Evolutionary conservation across 345 rosid species (phyloP), one percentile per base, ranked within the genome.

Genomic region (Odontarrhena argentea): DNA sequence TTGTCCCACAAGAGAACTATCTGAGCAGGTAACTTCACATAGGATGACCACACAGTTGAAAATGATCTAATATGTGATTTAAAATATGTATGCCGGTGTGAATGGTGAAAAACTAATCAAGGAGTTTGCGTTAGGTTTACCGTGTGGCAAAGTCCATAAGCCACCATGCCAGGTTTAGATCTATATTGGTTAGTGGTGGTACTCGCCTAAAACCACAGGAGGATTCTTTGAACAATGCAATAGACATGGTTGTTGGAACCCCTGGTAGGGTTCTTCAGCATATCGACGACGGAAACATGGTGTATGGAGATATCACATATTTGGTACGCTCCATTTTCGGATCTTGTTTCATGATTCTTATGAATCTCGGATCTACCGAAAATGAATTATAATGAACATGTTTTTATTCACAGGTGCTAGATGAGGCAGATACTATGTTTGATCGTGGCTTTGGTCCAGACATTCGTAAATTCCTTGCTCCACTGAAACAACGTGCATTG

Each of bases 381-480:
- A 10, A 2, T 8, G 3, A n/a, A 4, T 32, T 4, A 3, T 5
- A 49, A 38, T 55, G 52, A 46, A 0, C 14, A 40, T 56, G 22
- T 18, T 7, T 60, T 47, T 63, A 45, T 75, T 77, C 43, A 40
- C 82, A 93, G 97, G 98, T 88, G 55, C 78, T 90, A 74, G 98
- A 93, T 82, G 98, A 93, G 81, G 98, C 98, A 42, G 98, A 93
- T 79, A 90, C 98, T 43, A 93, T 93, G 98, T 93, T 93, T 68
- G 98, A 90, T 77, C 96, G 81, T 72, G 96, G 97, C 40, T 93
- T 93, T 76, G 98, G 97, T 70, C 96, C 98, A 22, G 98, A 93
- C 48, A 93, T 93, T 68, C 87, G 82, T 30, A 93, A 93, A 70
- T 90, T 93, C 76, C 84, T 90, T 37, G 90, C 77, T 53, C 98